These are phyloP conservation scores for Chamaecrista fasciculata DNA, from an alignment of 306 rosid species.

Conservation along the genomic window DNA sequence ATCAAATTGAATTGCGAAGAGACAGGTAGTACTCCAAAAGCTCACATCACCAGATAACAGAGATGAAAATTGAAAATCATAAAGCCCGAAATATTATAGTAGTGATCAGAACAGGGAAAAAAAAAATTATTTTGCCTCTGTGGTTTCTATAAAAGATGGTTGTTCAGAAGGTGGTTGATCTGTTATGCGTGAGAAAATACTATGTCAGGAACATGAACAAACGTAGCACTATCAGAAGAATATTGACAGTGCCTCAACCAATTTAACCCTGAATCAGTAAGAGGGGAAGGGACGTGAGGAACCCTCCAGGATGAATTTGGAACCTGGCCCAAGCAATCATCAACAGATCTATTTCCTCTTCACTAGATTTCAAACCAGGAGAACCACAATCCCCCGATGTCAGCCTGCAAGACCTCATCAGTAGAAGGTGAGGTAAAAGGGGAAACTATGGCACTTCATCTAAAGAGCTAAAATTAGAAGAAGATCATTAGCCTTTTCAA, in stretches of 20 bases:
- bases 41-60: constrained; percentile 30
- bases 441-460: constrained; percentile 16
- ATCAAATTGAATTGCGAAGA: constrained; percentile 24
- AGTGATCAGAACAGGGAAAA: constrained; percentile 1
- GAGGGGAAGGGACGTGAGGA: constrained; percentile 86
- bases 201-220: constrained; percentile 83
- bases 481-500: neutral
- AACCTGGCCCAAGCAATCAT: constrained; percentile 54
- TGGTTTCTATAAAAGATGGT: constrained; percentile 34
- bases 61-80: constrained; percentile 16
- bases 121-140: constrained; percentile 41
- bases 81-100: constrained; percentile 15
- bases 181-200: constrained; percentile 39
- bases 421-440: constrained; percentile 18
- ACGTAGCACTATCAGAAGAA: constrained; percentile 39
- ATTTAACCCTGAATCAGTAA: constrained; percentile 78
- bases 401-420: constrained; percentile 55
- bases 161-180: constrained; percentile 26
- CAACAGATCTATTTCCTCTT: constrained; percentile 54
- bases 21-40: constrained; percentile 21
- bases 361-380: constrained; percentile 50
- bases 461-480: neutral
- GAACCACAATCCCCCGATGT: constrained; percentile 71
- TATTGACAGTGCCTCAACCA: constrained; percentile 64
- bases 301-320: constrained; percentile 76